Evolutionary conservation across 2,329 filamentous ascomycete species (phyloP).

Genomic region (Colletotrichum musae): DNA sequence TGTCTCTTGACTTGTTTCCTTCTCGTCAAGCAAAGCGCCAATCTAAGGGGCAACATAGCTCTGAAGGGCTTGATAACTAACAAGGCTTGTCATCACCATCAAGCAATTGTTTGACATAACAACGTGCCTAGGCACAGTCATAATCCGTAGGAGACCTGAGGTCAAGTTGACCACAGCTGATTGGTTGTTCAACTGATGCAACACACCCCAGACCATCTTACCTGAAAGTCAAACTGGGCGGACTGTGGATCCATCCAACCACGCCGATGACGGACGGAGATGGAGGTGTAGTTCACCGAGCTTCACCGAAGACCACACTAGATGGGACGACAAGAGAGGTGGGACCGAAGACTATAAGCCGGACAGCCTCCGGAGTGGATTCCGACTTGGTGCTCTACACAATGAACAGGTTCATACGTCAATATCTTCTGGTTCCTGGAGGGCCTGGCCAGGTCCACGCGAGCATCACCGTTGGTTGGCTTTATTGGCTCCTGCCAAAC

Average conservation of each 20-base stretch:
- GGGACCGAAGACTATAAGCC: too few species aligned
- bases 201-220: conserved; percentile 24
- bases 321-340: too few species aligned
- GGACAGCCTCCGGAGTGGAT: too few species aligned
- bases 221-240: neutral
- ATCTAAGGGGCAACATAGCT: neutral
- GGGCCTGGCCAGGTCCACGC: too few species aligned
- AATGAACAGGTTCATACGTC: too few species aligned
- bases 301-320: neutral
- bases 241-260: conserved; percentile 14
- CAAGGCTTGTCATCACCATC: neutral
- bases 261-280: conserved; percentile 3
- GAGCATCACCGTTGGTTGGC: too few species aligned
- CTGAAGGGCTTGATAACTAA: neutral
- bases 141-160: conserved; percentile 3
- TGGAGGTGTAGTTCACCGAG: conserved; percentile 2
- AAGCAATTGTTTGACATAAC: conserved; percentile 19
- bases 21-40: neutral
- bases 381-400: too few species aligned
- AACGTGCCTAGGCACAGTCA: neutral
- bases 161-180: conserved; percentile 26
- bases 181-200: conserved; percentile 19
- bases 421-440: too few species aligned
- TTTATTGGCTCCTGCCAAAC: too few species aligned
- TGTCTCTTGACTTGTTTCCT: neutral